Conservation (phyloP, 768 basidiomycete species). For the Roridomyces roridus region DNA sequence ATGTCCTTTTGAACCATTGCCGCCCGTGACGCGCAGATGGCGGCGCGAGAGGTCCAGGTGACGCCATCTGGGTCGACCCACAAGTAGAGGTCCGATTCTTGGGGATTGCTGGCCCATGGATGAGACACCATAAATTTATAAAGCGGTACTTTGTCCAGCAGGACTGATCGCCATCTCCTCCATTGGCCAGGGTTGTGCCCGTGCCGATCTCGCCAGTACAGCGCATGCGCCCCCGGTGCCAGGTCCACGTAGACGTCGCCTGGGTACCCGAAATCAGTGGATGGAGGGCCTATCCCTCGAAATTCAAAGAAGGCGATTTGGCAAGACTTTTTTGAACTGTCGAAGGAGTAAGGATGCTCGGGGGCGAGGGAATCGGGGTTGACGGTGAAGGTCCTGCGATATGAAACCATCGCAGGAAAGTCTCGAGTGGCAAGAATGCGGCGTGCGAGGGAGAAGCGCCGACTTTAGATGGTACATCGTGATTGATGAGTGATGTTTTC, state of each 20-base stretch:
- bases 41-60: conserved; percentile 24
- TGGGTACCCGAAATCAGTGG: conserved; percentile 15
- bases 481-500: conserved; percentile 16
- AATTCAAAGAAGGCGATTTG: conserved; percentile 23
- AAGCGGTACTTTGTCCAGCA: conserved; percentile 24
- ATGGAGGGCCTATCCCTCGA: conserved; percentile 23
- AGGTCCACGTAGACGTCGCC: conserved; percentile 25
- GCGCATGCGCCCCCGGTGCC: conserved; percentile 14
- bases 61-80: conserved; percentile 22
- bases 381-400: conserved; percentile 19
- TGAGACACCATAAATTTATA: conserved; percentile 22
- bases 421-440: too few species aligned
- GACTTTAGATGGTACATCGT: conserved; percentile 11
- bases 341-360: conserved; percentile 23
- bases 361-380: conserved; percentile 17
- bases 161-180: conserved; percentile 17
- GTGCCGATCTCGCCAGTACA: conserved; percentile 26
- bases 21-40: conserved; percentile 22
- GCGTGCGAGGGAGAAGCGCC: conserved; percentile 9
- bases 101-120: conserved; percentile 22
- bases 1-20: conserved; percentile 22
- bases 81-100: conserved; percentile 23
- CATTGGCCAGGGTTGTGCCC: conserved; percentile 18
- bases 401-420: conserved; percentile 18
- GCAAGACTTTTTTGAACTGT: conserved; percentile 16